Evolutionary conservation across 163 green algal species (phyloP).

Genomic region (Volvox carteri): DNA sequence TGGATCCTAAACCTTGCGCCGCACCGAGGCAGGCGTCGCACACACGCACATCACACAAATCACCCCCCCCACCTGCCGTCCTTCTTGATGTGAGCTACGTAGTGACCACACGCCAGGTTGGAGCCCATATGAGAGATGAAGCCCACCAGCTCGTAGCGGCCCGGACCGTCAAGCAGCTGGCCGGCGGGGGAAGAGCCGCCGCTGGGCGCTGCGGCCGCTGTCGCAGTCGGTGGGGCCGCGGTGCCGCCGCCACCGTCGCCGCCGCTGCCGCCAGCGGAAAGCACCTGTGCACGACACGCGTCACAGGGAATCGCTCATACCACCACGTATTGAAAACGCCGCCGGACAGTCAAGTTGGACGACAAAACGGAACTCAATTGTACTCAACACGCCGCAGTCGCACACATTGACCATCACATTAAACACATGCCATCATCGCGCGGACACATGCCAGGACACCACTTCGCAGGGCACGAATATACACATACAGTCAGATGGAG

Average conservation of each 20-base stretch:
- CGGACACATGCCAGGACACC: not conserved
- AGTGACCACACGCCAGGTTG: slow-evolving; percentile 96
- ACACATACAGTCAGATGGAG: too few species aligned
- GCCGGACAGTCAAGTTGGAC: too few species aligned
- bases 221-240: not conserved
- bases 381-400: not conserved
- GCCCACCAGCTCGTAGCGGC: slow-evolving; percentile 90
- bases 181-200: not conserved
- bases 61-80: slow-evolving; percentile 63
- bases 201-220: not conserved
- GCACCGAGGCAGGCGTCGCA: not conserved
- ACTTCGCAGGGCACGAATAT: too few species aligned
- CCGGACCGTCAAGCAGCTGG: slow-evolving; percentile 74
- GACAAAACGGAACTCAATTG: slow-evolving; percentile 23
- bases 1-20: too few species aligned
- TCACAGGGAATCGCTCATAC: not conserved
- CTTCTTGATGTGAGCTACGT: slow-evolving; percentile 96
- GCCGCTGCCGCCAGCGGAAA: not conserved
- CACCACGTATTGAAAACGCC: too few species aligned
- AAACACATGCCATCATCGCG: not conserved
- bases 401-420: not conserved
- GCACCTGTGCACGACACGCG: slow-evolving; percentile 12
- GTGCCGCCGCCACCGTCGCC: not conserved
- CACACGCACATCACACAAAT: not conserved
- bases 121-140: slow-evolving; percentile 96